These are phyloP conservation scores for Phytophthora agathidicida DNA, from an alignment of 352 stramenopile genomes.

Conservation along the genomic window DNA sequence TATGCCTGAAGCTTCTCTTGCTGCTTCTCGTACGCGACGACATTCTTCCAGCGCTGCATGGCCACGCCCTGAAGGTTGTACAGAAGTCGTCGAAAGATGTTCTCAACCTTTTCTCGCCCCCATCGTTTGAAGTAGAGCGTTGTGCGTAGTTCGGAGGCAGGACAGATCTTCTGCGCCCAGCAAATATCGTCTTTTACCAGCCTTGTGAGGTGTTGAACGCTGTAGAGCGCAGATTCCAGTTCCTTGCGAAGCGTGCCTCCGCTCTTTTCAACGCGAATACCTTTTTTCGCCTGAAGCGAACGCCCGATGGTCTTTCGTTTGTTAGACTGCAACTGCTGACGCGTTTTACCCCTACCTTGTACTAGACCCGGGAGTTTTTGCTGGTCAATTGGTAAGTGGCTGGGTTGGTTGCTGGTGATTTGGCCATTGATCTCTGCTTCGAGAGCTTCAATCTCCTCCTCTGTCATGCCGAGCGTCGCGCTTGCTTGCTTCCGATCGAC, in stretches of 20 bases:
- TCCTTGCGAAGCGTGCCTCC: slow-evolving; percentile 52
- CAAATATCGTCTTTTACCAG: slow-evolving; percentile 81
- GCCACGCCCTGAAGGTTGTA: slow-evolving; percentile 72
- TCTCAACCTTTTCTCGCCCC: slow-evolving; percentile 78
- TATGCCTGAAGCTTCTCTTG: slow-evolving; percentile 78
- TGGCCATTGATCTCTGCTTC: slow-evolving; percentile 59
- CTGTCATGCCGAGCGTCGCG: slow-evolving; percentile 60
- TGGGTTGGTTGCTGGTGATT: neutral
- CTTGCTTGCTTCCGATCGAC: slow-evolving; percentile 65
- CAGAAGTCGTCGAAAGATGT: slow-evolving; percentile 72
- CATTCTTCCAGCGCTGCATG: slow-evolving; percentile 62
- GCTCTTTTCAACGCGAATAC: slow-evolving; percentile 3
- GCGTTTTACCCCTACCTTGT: slow-evolving; percentile 18
- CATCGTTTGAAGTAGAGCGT: slow-evolving; percentile 85
- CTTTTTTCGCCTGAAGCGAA: slow-evolving; percentile 14
- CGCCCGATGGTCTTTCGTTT: slow-evolving; percentile 18
- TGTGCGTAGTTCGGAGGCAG: slow-evolving; percentile 59
- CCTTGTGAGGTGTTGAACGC: slow-evolving; percentile 68
- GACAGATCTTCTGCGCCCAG: slow-evolving; percentile 73
- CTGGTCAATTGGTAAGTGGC: slow-evolving; percentile 10
- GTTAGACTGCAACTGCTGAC: neutral
- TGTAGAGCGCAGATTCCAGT: slow-evolving; percentile 60
- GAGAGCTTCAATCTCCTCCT: slow-evolving; percentile 71
- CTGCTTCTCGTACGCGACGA: slow-evolving; percentile 63
- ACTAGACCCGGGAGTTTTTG: slow-evolving; percentile 25